These are phyloP conservation scores for Magnolia changhungtana DNA, from an alignment of 164 flowering plant species.

Conservation along the genomic window DNA sequence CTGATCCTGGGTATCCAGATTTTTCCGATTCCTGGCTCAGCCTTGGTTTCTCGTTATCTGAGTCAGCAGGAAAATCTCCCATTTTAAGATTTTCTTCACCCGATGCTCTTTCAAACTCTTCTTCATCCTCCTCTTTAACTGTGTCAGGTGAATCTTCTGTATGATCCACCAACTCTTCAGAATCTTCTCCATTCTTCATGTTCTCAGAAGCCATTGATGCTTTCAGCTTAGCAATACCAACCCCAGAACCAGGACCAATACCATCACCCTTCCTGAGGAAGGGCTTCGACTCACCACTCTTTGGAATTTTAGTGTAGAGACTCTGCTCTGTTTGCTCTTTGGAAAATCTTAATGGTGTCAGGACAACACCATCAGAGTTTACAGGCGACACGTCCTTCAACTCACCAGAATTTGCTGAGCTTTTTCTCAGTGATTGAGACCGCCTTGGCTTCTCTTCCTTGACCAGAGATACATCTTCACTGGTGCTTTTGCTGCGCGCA, in stretches of 20 bases:
- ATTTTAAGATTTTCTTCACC: slow-evolving; percentile 28
- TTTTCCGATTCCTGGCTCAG: slow-evolving; percentile 54
- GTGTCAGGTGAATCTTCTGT: slow-evolving; percentile 31
- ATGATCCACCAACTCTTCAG: slow-evolving; percentile 38
- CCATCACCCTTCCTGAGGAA: slow-evolving; percentile 68
- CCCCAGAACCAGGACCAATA: slow-evolving; percentile 53
- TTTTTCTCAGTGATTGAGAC: slow-evolving; percentile 56
- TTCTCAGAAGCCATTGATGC: slow-evolving; percentile 44
- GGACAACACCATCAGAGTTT: slow-evolving; percentile 42
- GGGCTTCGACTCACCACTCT: slow-evolving; percentile 44
- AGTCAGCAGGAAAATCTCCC: slow-evolving; percentile 20
- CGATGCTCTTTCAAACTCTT: slow-evolving; percentile 35
- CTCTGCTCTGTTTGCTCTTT: slow-evolving; percentile 46
- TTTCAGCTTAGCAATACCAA: slow-evolving; percentile 42
- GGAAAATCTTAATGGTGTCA: slow-evolving; percentile 44
- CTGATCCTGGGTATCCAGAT: slow-evolving; percentile 52
- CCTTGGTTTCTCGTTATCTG: slow-evolving; percentile 42
- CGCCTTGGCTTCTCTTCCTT: slow-evolving; percentile 72
- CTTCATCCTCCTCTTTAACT: slow-evolving; percentile 4
- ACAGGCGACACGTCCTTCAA: slow-evolving; percentile 41
- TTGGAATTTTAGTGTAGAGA: slow-evolving; percentile 29
- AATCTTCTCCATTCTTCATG: slow-evolving; percentile 43
- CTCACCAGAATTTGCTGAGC: slow-evolving; percentile 47
- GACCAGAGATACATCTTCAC: slow-evolving; percentile 43
- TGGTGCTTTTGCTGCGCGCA: slow-evolving; percentile 62